Evolutionary conservation across 352 stramenopile genomes (phyloP), one percentile per base, ranked within the genome.

Genomic region (Phytophthora quininea): DNA sequence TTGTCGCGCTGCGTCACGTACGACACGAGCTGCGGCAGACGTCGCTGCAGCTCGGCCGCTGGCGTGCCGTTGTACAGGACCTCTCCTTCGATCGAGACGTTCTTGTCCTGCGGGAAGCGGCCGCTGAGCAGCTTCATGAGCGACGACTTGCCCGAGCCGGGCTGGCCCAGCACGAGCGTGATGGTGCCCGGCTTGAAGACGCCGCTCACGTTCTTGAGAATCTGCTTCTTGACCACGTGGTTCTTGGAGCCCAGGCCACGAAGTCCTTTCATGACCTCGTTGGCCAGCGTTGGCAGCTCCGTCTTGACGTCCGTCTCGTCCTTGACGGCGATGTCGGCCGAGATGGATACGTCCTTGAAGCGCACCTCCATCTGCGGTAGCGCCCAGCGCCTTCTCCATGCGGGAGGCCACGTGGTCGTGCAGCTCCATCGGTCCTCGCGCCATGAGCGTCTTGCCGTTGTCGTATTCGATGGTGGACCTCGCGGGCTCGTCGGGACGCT

Each of bases 1-100:
- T 79, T 74, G 58, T 88, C 79, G 1, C 49, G 66, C 54, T 90
- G 79, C 27, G 42, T 62, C 46, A 86, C 77, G 64, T 89, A 89
- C 7, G 78, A 45, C 10, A 71, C 57, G 38, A 84, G 61, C 52
- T 86, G 80, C 19, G 80, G 77, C 40, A 88, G 11, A 8, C 6
- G 8, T 24, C 3, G 4, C 3, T 29, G 43, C 43, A 49, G 3
- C 9, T 49, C 43, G 14, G 9, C 14, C 3, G 12, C 19, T 27
- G 6, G 9, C 15, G 15, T 29, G 43, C 43, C 43, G 15, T 49
- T 49, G 43, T 49, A 49, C 14, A n/a, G 24, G 14, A 49, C 3
- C 0, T 73, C 62, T 9, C 73, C 73, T 10, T 73, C 67, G 6
- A 74, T 29, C 27, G 32, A 45, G 35, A 78, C 33, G 55, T 58